Base-by-base conservation (phyloP, 345 rosid species). In the Sapria himalayana region DNA sequence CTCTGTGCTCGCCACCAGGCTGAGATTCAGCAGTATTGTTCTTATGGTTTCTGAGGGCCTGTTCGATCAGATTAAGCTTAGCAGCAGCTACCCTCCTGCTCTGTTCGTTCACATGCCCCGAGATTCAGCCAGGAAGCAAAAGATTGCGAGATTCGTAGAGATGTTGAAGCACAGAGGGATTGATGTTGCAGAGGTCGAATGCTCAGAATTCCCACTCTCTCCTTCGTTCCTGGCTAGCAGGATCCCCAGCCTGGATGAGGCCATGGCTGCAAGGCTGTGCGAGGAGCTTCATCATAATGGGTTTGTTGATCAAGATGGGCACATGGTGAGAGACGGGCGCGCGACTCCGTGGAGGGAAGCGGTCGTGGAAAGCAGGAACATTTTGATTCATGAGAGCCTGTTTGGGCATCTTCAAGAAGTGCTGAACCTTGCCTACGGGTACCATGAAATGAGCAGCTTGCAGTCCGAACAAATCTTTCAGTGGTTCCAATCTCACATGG, bases 21-120 rank as follows among this genome's bases (percentile, higher is more conserved):
- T 82, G 56, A 56, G 48, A 64, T 89, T 82, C 18, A 74, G 74
- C 56, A 73, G 93, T 57, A 55, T 82, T 19, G 51, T 66, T 15
- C 65, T 89, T 51, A 82, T 89, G 98, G 74, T 89, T 38, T 80
- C 93, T 0, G 93, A 72, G 63, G 98, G 92, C 18, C 16, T 72
- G 16, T 79, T 82, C 37, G 75, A 71, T 54, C 55, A 19, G 18
- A 71, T 89, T 51, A 72, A 68, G 33, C 54, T 79, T 21, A 43
- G n/a, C 2, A 63, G 53, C 37, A 47, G 56, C 14, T 89, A 89
- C 51, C 95, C 95, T 0, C 76, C 93, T 3, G 77, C 91, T 7
- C 78, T 89, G 22, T 89, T 82, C 25, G 86, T 89, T 34, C 95
- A 89, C 52, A 76, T 89, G 98, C 86, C 98, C 4, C 74, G 77